Base-by-base conservation (phyloP, 2,329 filamentous ascomycete genomes). In the Plectosphaerella sp. region DNA sequence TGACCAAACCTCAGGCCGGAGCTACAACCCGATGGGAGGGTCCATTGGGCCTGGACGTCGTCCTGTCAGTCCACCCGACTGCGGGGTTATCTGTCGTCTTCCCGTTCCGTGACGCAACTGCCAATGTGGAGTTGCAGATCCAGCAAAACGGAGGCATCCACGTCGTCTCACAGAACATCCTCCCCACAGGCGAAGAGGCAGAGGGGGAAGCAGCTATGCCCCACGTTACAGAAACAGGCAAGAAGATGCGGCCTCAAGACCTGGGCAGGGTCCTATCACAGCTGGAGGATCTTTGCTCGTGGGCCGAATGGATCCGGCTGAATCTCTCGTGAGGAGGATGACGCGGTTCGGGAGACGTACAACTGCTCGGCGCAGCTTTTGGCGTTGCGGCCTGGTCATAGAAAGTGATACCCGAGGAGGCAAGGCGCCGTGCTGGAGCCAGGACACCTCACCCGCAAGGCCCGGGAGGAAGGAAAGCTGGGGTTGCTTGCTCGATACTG, bases 111-210 rank as follows among this genome's bases (percentile, higher is more conserved):
- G 56, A 66, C 15, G 66, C 63, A 35, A 79, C 76, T 2, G 78
- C 77, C 5, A 77, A 78, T 53, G 68, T 88, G 22, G 75, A 75
- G 24, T 60, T 88, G 12, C 80, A 83, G 58, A 77, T 89, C 16
- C 72, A 79, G 18, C 72, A 78, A 36, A 83, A 86, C 52, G 86
- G 79, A 5, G 72, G 78, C 14, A 74, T 88, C 4, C 72, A 78
- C 16, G 72, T 89, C 36, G 67, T 76, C 3, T 76, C 80, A 22
- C 81, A 87, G 58, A 86, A 87, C 56, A 61, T 82, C 5, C 61
- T 80, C 45, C 51, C 54, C 4, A 50, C 55, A 8, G 58, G 59
- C 14, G 56, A 48, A 18, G 56, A 48, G 36, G 49, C 36, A 28
- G 49, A 20, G 54, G 64, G 36, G 61, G 61, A 6, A 68, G 18